These are phyloP conservation scores for Blastocystis sp. DNA, from an alignment of 352 stramenopile species.

Conservation along the genomic window DNA sequence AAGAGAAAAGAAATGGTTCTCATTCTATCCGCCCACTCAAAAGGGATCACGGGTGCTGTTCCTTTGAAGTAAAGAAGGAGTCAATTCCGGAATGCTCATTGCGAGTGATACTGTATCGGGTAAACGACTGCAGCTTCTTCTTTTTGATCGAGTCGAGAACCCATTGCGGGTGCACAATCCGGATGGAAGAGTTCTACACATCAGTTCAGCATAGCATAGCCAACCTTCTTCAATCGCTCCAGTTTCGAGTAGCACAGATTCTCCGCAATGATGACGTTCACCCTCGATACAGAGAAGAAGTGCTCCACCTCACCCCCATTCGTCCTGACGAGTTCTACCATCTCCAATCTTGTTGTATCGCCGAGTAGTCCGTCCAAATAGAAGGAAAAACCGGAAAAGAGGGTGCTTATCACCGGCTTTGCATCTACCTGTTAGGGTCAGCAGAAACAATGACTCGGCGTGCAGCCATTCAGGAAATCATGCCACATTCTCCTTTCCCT, in stretches of 20 bases:
- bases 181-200: conserved; percentile 25
- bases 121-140: conserved; percentile 41
- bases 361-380: conserved; percentile 57
- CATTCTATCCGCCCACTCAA: not conserved
- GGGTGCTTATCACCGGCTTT: not conserved
- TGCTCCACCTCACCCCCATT: conserved; percentile 52
- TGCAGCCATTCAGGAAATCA: conserved; percentile 11
- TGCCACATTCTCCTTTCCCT: not conserved
- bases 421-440: conserved; percentile 5
- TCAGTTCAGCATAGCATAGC: not conserved
- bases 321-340: conserved; percentile 40
- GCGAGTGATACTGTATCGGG: conserved; percentile 22
- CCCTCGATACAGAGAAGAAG: conserved; percentile 32
- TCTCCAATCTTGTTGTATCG: conserved; percentile 38
- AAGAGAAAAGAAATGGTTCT: conserved; percentile 2
- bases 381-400: conserved; percentile 48
- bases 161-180: conserved; percentile 33
- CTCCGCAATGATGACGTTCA: conserved; percentile 29
- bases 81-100: conserved; percentile 25
- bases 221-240: conserved; percentile 13
- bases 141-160: conserved; percentile 47
- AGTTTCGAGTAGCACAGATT: conserved; percentile 45
- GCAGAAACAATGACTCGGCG: not conserved
- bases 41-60: not conserved
- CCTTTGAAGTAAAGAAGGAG: not conserved